Evolutionary conservation across 768 basidiomycete species (phyloP).

Genomic region (Lentinula aciculospora): DNA sequence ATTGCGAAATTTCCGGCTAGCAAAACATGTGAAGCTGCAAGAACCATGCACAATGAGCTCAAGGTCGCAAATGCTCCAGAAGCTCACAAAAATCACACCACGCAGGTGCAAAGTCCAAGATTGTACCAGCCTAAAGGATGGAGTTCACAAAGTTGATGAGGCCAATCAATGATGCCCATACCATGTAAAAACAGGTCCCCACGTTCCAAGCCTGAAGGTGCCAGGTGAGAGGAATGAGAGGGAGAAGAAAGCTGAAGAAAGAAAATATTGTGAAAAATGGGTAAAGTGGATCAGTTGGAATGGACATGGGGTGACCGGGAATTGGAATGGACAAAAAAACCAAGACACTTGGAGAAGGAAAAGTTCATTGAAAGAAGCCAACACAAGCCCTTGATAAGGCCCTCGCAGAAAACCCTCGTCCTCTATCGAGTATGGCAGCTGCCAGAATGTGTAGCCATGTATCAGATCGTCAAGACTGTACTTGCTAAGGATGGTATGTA

Average conservation of each 20-base stretch:
- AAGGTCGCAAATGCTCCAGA: not conserved
- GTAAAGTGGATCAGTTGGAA: not conserved
- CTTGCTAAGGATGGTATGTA: too few relatives aligned
- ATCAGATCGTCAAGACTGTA: not conserved
- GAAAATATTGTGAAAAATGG: conserved; percentile 20
- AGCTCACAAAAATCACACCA: conserved; percentile 52
- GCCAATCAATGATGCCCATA: conserved; percentile 27
- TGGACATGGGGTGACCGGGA: not conserved
- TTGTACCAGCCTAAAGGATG: conserved; percentile 37
- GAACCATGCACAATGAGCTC: not conserved
- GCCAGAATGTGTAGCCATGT: not conserved
- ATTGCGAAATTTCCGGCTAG: not conserved
- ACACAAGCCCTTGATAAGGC: not conserved
- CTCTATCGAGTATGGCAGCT: not conserved
- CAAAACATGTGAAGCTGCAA: not conserved
- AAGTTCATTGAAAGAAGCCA: not conserved
- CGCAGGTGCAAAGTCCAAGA: conserved; percentile 28
- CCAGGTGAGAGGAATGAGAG: conserved; percentile 35
- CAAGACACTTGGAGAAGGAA: not conserved
- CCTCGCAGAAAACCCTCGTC: not conserved
- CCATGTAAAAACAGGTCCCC: conserved; percentile 34
- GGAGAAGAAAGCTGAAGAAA: conserved; percentile 30
- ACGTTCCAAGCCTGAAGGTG: conserved; percentile 37
- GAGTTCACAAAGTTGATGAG: conserved; percentile 36
- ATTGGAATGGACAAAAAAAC: not conserved